Percentiles rank a stretch among this genome's conserved stretches.
Evolutionary conservation across 345 rosid genomes (phyloP).

Genomic region (Heritiera fomes): DNA sequence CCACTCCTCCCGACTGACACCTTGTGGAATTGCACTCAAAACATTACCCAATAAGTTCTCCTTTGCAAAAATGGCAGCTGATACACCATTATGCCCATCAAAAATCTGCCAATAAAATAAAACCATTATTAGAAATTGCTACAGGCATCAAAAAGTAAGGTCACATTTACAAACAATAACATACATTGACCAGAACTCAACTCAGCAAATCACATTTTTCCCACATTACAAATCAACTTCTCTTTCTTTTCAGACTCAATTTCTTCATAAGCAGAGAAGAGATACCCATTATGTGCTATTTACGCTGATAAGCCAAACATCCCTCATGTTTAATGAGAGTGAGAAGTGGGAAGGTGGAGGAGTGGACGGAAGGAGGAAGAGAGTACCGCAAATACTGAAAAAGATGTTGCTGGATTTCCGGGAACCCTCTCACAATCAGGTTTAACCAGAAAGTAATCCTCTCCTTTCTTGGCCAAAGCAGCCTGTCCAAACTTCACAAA

Average conservation of each 20-base stretch:
- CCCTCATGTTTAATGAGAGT: neutral
- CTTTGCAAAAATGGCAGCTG: constrained; percentile 95
- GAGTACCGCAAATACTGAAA: constrained; percentile 96
- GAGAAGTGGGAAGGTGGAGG: neutral
- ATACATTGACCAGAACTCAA: neutral
- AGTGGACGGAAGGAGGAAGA: neutral
- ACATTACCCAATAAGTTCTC: constrained; percentile 79
- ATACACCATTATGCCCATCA: constrained; percentile 97
- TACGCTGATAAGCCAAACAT: neutral
- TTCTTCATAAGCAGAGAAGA: neutral
- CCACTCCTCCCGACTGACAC: constrained; percentile 80
- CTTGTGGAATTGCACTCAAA: constrained; percentile 89
- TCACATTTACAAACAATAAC: neutral
- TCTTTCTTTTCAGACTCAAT: neutral
- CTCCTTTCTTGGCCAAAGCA: constrained; percentile 96
- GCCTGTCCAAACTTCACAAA: constrained; percentile 93
- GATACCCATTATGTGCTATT: neutral
- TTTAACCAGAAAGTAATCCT: constrained; percentile 87
- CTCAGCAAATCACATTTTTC: neutral
- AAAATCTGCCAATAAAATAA: constrained; percentile 57
- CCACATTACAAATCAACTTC: neutral
- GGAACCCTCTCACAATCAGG: constrained; percentile 77
- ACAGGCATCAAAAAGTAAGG: constrained; percentile 4
- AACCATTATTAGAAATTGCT: constrained; percentile 18
- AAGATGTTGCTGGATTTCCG: constrained; percentile 72